A percentile compares a stretch with the other conserved stretches of the same genome.
phyloP scores from a whole-genome alignment of 495 filamentous ascomycete genomes.

The Oleoguttula mirabilis region DNA sequence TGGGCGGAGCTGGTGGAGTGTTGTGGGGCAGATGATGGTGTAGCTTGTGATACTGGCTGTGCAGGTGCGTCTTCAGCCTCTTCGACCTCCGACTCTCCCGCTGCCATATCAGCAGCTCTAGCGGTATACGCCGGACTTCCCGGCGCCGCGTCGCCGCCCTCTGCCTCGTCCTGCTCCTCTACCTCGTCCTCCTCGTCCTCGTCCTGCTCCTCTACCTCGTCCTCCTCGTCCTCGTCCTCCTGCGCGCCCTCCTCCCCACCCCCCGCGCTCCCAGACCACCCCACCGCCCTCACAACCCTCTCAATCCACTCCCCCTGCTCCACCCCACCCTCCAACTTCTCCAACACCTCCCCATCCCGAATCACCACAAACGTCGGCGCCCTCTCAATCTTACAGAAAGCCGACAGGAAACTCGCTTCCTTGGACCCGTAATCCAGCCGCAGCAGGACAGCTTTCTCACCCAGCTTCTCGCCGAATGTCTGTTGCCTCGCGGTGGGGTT shows the following conservation, averaged over 20 bases:
- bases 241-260: neutral
- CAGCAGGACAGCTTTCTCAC: slow-evolving; percentile 50
- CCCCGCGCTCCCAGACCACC: neutral
- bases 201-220: neutral
- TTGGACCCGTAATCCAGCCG: slow-evolving; percentile 55
- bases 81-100: neutral
- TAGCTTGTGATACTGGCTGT: slow-evolving; percentile 1
- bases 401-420: slow-evolving; percentile 68
- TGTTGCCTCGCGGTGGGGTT: neutral
- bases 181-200: neutral
- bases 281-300: slow-evolving; percentile 9
- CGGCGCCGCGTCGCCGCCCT: neutral
- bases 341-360: slow-evolving; percentile 26
- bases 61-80: neutral
- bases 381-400: slow-evolving; percentile 62
- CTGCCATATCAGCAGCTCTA: neutral
- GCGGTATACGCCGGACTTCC: too few relatives aligned
- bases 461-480: slow-evolving; percentile 39
- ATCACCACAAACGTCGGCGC: slow-evolving; percentile 71
- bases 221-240: neutral
- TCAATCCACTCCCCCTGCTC: slow-evolving; percentile 11
- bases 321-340: slow-evolving; percentile 11
- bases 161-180: neutral
- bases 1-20: neutral
- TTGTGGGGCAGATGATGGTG: neutral